phyloP scores from a whole-genome alignment of 192 early-diverging fungal genomes.

The Mortierella alpina region DNA sequence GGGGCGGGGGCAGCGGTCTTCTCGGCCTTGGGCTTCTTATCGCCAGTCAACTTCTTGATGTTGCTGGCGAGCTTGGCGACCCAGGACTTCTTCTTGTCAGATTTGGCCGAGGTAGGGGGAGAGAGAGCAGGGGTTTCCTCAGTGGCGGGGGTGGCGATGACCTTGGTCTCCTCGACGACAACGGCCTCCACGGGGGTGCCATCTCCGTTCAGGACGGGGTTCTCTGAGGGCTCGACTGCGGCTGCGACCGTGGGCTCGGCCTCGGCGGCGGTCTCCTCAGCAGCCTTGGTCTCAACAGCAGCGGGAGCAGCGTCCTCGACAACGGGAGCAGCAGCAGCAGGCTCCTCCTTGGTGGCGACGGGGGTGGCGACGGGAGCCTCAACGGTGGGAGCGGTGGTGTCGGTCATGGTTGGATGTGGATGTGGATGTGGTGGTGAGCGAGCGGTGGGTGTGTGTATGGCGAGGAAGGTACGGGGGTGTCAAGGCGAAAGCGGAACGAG shows the following conservation, averaged over 20 bases:
- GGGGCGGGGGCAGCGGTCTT: constrained; percentile 13
- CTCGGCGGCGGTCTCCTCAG: background rate
- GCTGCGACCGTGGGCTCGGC: constrained; percentile 8
- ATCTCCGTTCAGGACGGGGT: constrained; percentile 11
- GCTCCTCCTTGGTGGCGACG: constrained; percentile 15
- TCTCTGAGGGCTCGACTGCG: constrained; percentile 32
- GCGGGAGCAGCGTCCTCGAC: constrained; percentile 1
- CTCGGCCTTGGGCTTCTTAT: constrained; percentile 52
- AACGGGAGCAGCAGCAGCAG: constrained; percentile 4
- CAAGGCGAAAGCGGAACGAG: background rate
- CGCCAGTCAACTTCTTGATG: constrained; percentile 41
- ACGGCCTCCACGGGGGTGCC: constrained; percentile 21
- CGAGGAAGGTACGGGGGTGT: background rate
- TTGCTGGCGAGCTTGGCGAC: constrained; percentile 46
- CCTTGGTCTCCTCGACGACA: constrained; percentile 38
- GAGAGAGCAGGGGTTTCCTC: constrained; percentile 22
- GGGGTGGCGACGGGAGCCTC: constrained; percentile 22
- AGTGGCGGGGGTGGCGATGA: constrained; percentile 27
- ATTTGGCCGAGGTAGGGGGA: constrained; percentile 7
- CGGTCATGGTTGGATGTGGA: constrained; percentile 24
- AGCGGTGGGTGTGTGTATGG: background rate
- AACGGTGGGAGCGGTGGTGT: constrained; percentile 15
- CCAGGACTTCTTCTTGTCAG: constrained; percentile 52
- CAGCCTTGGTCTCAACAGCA: constrained; percentile 4
- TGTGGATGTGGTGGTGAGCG: constrained; percentile 2